Percentiles rank a stretch among this genome's conserved stretches.
Conservation (phyloP, 768 basidiomycete species). For the Termitomyces heimii region DNA sequence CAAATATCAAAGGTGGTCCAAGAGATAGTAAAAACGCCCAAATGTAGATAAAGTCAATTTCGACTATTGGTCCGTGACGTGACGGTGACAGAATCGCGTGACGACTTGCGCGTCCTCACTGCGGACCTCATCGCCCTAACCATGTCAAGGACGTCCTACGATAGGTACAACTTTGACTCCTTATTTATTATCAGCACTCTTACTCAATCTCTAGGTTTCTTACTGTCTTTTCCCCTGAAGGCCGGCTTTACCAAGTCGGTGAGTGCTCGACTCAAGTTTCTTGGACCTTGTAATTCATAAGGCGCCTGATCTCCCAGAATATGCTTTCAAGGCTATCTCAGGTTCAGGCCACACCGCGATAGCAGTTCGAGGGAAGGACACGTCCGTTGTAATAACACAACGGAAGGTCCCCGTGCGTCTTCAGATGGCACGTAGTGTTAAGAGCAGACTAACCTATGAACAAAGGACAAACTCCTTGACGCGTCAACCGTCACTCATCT, state of each 20-base stretch:
- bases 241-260: slow-evolving; percentile 98
- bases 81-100: slow-evolving; percentile 34
- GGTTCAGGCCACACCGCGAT: slow-evolving; percentile 94
- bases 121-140: slow-evolving; percentile 21
- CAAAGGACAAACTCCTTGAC: slow-evolving; percentile 95
- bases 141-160: slow-evolving; percentile 95
- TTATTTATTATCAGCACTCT: background rate
- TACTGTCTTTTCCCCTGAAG: slow-evolving; percentile 96
- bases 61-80: slow-evolving; percentile 18
- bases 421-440: background rate
- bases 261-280: slow-evolving; percentile 18
- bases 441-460: background rate
- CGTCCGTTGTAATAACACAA: slow-evolving; percentile 93
- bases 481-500: slow-evolving; percentile 91
- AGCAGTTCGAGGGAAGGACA: slow-evolving; percentile 90
- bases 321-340: slow-evolving; percentile 99
- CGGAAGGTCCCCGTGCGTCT: slow-evolving; percentile 91
- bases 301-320: slow-evolving; percentile 50
- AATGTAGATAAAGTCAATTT: background rate
- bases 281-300: slow-evolving; percentile 8
- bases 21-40: background rate
- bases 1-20: background rate
- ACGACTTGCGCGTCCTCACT: slow-evolving; percentile 51
- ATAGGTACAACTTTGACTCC: slow-evolving; percentile 45
- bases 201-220: slow-evolving; percentile 60